A percentile compares a stretch with the other conserved stretches of the same genome.
Evolutionary conservation across 768 basidiomycete genomes (phyloP).

Genomic region (Tylopilus rubrobrunneus): DNA sequence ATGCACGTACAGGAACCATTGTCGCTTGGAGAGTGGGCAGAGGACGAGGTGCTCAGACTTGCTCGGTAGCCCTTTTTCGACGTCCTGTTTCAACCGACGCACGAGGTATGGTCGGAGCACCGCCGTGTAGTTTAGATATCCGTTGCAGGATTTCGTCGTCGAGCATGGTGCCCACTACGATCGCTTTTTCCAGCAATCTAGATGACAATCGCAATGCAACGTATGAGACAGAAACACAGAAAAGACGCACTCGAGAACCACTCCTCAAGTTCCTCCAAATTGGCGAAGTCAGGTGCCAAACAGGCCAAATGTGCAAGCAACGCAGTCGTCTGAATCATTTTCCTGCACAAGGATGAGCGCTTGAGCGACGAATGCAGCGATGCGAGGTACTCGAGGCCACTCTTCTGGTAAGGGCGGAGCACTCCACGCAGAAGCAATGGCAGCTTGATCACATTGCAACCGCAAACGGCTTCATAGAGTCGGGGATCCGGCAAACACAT

Average conservation of each 20-base stretch:
- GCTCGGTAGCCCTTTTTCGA: constrained; percentile 91
- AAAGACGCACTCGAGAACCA: constrained; percentile 88
- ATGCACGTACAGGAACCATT: constrained; percentile 94
- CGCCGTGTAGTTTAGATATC: constrained; percentile 79
- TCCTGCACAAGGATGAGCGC: constrained; percentile 42
- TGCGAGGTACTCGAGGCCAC: constrained; percentile 92
- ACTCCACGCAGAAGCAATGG: constrained; percentile 80
- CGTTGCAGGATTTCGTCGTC: constrained; percentile 85
- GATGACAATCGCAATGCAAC: neutral
- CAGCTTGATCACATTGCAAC: constrained; percentile 55
- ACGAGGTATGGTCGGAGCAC: constrained; percentile 96
- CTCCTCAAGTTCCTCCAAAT: constrained; percentile 88
- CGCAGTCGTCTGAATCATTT: constrained; percentile 96
- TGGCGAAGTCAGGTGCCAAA: constrained; percentile 82
- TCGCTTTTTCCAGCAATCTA: constrained; percentile 90
- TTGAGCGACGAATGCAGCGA: constrained; percentile 51
- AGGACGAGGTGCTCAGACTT: constrained; percentile 90
- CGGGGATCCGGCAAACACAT: constrained; percentile 40
- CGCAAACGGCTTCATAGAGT: constrained; percentile 63
- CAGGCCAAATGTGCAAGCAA: constrained; percentile 90
- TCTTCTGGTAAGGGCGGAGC: constrained; percentile 89
- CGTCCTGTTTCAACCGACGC: constrained; percentile 95
- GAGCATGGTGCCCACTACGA: constrained; percentile 73
- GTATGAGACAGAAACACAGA: neutral
- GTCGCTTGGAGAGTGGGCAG: constrained; percentile 85